Conservation (phyloP, 805 yeast species). For the Yamadazyma olivae region DNA sequence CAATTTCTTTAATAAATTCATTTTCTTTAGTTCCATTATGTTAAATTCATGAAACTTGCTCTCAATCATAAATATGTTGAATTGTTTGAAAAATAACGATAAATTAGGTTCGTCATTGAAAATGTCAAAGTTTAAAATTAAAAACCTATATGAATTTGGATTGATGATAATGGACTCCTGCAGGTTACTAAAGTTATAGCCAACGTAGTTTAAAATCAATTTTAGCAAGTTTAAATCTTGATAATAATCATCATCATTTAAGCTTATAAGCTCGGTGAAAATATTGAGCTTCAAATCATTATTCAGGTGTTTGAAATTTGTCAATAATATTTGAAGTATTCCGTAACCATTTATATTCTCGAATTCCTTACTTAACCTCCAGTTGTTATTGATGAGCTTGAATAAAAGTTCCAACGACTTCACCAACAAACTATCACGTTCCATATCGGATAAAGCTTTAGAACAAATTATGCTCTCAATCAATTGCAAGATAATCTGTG, state of each 20-base stretch:
- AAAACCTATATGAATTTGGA: slow-evolving; percentile 50
- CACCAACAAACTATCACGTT: slow-evolving; percentile 19
- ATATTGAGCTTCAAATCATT: not conserved
- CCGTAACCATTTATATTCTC: slow-evolving; percentile 61
- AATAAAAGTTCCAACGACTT: slow-evolving; percentile 41
- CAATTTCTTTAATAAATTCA: slow-evolving; percentile 47
- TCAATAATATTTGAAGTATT: slow-evolving; percentile 51
- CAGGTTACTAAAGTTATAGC: slow-evolving; percentile 51
- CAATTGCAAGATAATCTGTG: slow-evolving; percentile 42
- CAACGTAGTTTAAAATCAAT: slow-evolving; percentile 49
- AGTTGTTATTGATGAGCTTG: slow-evolving; percentile 39
- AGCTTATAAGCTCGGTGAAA: not conserved
- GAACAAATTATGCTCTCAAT: slow-evolving; percentile 39
- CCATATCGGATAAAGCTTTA: not conserved
- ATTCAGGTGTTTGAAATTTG: slow-evolving; percentile 33
- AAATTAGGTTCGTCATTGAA: slow-evolving; percentile 59
- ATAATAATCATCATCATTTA: slow-evolving; percentile 12
- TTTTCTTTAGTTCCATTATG: slow-evolving; percentile 46
- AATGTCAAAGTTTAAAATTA: slow-evolving; percentile 56
- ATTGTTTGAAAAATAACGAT: slow-evolving; percentile 54
- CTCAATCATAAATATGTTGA: slow-evolving; percentile 51
- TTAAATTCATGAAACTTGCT: slow-evolving; percentile 54
- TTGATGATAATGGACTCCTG: slow-evolving; percentile 57
- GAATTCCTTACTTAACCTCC: slow-evolving; percentile 55
- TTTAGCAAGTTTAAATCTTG: slow-evolving; percentile 38